Evolutionary conservation across 768 basidiomycete species (phyloP).

Genomic region (Rhizopogon vulgaris): DNA sequence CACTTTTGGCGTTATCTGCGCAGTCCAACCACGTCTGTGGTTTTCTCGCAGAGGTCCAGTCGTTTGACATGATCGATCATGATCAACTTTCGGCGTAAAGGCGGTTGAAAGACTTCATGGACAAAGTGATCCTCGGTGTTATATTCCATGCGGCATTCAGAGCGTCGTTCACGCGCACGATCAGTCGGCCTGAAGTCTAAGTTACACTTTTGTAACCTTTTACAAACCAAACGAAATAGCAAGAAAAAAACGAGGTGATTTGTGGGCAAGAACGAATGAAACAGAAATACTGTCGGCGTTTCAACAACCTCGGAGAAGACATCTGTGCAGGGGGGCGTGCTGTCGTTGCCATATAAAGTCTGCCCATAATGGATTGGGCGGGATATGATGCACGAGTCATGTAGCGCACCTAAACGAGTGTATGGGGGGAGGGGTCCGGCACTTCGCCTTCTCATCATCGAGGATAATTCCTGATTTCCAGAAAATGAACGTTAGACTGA

Average conservation of each 20-base stretch:
- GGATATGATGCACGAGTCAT: no score
- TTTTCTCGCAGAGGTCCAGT: slow-evolving; percentile 36
- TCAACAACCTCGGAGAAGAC: no score
- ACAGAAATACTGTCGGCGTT: no score
- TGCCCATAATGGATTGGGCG: no score
- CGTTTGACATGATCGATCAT: slow-evolving; percentile 34
- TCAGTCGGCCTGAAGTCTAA: no score
- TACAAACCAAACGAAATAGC: not conserved
- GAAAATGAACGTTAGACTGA: slow-evolving; percentile 57
- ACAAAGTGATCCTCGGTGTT: slow-evolving; percentile 39
- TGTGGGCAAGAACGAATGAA: no score
- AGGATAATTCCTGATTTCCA: slow-evolving; percentile 71
- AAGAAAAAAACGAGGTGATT: not conserved
- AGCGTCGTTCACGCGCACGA: no score
- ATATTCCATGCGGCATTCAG: not conserved
- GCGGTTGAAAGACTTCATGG: slow-evolving; percentile 30
- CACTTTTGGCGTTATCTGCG: slow-evolving; percentile 41
- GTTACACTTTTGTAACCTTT: not conserved
- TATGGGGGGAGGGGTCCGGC: slow-evolving; percentile 20
- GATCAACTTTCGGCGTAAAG: slow-evolving; percentile 25
- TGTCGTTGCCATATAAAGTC: no score
- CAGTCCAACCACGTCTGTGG: slow-evolving; percentile 27
- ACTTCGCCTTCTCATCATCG: slow-evolving; percentile 84
- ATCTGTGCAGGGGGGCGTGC: no score
- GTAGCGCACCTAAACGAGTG: no score